phyloP scores from a whole-genome alignment of 2,329 filamentous ascomycete species.

The Trichoderma atroviride region DNA sequence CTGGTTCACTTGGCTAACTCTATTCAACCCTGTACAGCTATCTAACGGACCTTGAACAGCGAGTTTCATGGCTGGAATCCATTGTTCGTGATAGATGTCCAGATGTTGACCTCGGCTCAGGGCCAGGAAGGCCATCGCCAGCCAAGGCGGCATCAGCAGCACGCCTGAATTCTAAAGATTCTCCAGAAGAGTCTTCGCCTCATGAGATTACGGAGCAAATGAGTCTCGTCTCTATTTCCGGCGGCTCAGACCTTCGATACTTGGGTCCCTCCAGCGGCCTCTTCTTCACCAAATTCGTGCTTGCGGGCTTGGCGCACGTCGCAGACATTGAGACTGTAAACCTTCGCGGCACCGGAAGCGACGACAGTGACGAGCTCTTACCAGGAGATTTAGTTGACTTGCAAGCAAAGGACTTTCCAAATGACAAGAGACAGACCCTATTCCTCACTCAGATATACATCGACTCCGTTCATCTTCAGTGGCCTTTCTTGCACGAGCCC shows the following conservation, averaged over 20 bases:
- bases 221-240: constrained; percentile 53
- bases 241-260: constrained; percentile 52
- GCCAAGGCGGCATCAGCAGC: background rate
- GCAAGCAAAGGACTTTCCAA: constrained; percentile 20
- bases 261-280: constrained; percentile 60
- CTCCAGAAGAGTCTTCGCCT: constrained; percentile 37
- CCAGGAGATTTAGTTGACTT: constrained; percentile 42
- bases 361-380: constrained; percentile 32
- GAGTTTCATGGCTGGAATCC: constrained; percentile 48
- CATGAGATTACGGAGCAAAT: constrained; percentile 48
- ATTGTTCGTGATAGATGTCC: constrained; percentile 47
- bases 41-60: constrained; percentile 11
- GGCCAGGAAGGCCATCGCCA: constrained; percentile 24
- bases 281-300: constrained; percentile 54
- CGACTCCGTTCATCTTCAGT: constrained; percentile 50
- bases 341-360: background rate
- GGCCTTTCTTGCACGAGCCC: constrained; percentile 52
- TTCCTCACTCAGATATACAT: constrained; percentile 51
- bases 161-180: constrained; percentile 1
- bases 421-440: constrained; percentile 18
- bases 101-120: constrained; percentile 44
- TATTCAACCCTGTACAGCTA: constrained; percentile 1
- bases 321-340: constrained; percentile 20
- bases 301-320: constrained; percentile 34
- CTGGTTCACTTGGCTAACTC: background rate